Base-by-base conservation (phyloP, 2,329 filamentous ascomycete genomes). In the Akanthomyces muscarius region DNA sequence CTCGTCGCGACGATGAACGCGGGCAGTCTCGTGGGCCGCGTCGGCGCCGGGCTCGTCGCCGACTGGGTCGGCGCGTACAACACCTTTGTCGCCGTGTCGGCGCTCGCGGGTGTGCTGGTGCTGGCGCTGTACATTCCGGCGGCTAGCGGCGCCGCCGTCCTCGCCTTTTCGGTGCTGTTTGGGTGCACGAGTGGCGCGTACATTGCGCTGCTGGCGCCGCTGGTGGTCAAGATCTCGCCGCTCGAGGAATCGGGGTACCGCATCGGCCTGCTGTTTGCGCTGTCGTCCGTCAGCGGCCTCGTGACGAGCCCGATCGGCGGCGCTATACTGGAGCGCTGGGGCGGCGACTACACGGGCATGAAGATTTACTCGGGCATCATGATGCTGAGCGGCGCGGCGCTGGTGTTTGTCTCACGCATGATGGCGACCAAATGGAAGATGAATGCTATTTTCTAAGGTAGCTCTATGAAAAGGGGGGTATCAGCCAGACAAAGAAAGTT, bases 271-370 rank as follows among this genome's bases (percentile, higher is more conserved):
- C 63, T 67, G n/a, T 86, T 85, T 69, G 78, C 79, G 11, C 71
- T 83, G 30, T 75, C 81, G 41, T 78, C 80, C 11, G 71, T 87
- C 36, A 81, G 80, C 0, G 83, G 81, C 6, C 71, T 87, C 45
- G 78, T 81, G 4, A 79, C 82, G 3, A 80, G 75, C 57, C 83
- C 83, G 0, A 83, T 85, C 65, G 81, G 77, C 1, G 82, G 82
- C 3, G 78, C 77, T 10, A 71, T 72, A 57, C 44, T 71, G 10
- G 63, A 66, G 11, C 53, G 41, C 4, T 58, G 66, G 5, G 14
- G 33, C 13, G 58, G 68, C 6, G 68, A 62, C 33, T 73, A 69
- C 68, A 50, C 66, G 1, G 68, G 70, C 14, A 67, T 73, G 61
- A 72, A 72, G 65, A 61, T 72, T 44, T 73, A 72, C 36, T 65